Evolutionary conservation across 1,284 basidiomycete species (phyloP).

Genomic region (Ceratobasidium theobromae): DNA sequence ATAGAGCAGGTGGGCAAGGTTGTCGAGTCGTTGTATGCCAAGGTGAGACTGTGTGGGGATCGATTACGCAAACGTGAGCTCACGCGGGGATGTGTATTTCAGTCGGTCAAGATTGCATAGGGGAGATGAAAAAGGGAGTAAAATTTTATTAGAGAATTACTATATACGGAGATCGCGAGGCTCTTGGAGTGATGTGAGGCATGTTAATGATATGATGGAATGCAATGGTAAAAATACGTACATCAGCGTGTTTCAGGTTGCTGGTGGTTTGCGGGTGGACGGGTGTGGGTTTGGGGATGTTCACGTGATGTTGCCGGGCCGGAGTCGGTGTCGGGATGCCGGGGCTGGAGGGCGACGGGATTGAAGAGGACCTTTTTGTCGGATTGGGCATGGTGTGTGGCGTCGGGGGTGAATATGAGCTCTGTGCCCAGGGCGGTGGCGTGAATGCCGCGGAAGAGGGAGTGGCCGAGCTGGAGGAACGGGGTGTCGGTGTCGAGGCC

Average conservation of each 20-base stretch:
- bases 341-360: not conserved
- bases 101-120: constrained; percentile 22
- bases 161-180: no score
- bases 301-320: no score
- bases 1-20: constrained; percentile 89
- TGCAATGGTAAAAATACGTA: no score
- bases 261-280: no score
- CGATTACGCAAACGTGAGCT: constrained; percentile 21
- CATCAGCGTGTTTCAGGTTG: no score
- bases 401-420: no score
- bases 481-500: constrained; percentile 20
- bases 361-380: constrained; percentile 13
- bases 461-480: constrained; percentile 16
- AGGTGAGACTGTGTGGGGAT: constrained; percentile 56
- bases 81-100: not conserved
- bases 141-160: no score
- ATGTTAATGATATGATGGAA: no score
- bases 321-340: no score
- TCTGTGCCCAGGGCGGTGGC: constrained; percentile 9
- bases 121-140: not conserved
- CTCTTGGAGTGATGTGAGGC: no score
- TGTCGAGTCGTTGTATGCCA: constrained; percentile 87
- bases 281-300: no score
- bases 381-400: not conserved
- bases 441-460: constrained; percentile 1